These are phyloP conservation scores for Mycena sp. DNA, from an alignment of 1,284 basidiomycete species.

Conservation along the genomic window DNA sequence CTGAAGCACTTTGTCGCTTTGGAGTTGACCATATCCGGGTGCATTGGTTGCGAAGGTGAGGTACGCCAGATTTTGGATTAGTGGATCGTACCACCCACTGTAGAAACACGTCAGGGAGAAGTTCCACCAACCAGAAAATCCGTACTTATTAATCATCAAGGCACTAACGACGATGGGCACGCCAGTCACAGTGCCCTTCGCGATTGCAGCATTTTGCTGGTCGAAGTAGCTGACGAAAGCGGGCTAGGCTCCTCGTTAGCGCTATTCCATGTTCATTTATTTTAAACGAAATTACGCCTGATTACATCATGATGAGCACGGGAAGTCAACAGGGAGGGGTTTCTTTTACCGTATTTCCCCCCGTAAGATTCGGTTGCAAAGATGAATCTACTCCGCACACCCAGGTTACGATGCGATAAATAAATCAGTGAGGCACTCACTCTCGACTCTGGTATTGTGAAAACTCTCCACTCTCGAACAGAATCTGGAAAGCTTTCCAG, in stretches of 20 bases:
- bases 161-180: constrained; percentile 54
- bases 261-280: too few relatives aligned
- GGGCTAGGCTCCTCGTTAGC: constrained; percentile 65
- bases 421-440: constrained; percentile 31
- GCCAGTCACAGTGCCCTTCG: constrained; percentile 52
- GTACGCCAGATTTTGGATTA: constrained; percentile 68
- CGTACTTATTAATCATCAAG: constrained; percentile 63
- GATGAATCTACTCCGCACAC: constrained; percentile 50
- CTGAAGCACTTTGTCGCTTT: constrained; percentile 53
- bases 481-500: constrained; percentile 72
- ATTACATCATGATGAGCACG: too few relatives aligned
- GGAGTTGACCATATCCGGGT: constrained; percentile 70
- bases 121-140: neutral
- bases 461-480: constrained; percentile 71
- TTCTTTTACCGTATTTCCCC: neutral
- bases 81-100: constrained; percentile 73
- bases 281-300: too few relatives aligned
- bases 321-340: neutral
- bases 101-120: neutral
- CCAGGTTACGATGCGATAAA: neutral
- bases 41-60: constrained; percentile 67
- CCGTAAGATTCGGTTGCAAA: constrained; percentile 71
- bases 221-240: constrained; percentile 72
- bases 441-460: constrained; percentile 64
- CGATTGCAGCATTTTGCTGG: constrained; percentile 67